phyloP scores from a whole-genome alignment of 1,139 yeast genomes.

The Geotrichum europaeum region DNA sequence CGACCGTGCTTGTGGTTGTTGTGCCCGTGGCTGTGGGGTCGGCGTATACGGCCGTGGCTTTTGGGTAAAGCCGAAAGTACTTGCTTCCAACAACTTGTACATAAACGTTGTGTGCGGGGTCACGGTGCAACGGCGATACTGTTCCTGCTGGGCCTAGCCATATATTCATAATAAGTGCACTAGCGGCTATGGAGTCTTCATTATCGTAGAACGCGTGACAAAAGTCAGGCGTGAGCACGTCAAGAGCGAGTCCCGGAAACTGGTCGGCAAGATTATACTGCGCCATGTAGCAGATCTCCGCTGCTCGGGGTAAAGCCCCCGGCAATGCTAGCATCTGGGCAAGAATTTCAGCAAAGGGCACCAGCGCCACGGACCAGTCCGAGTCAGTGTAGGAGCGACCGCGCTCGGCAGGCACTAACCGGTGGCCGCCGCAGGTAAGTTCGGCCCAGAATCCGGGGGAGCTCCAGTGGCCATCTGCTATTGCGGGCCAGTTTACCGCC shows the following conservation, averaged over 20 bases:
- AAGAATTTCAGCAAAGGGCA: slow-evolving; percentile 20
- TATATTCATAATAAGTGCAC: slow-evolving; percentile 18
- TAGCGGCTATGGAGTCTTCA: neutral
- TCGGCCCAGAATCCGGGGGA: slow-evolving; percentile 19
- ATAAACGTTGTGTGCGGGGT: slow-evolving; percentile 24
- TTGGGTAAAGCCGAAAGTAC: slow-evolving; percentile 24
- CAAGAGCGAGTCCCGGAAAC: slow-evolving; percentile 20
- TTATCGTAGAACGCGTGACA: slow-evolving; percentile 13
- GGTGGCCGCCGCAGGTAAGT: slow-evolving; percentile 20
- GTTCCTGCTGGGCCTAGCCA: slow-evolving; percentile 30
- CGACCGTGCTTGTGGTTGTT: slow-evolving; percentile 26
- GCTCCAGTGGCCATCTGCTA: slow-evolving; percentile 21
- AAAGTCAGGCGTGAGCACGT: slow-evolving; percentile 23
- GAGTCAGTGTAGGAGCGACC: slow-evolving; percentile 22
- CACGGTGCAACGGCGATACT: slow-evolving; percentile 28
- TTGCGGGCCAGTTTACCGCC: slow-evolving; percentile 27
- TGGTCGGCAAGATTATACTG: slow-evolving; percentile 24
- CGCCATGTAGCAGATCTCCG: slow-evolving; percentile 21
- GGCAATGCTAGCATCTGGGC: slow-evolving; percentile 9
- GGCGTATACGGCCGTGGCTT: slow-evolving; percentile 19
- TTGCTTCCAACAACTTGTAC: slow-evolving; percentile 29
- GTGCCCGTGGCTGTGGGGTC: slow-evolving; percentile 8
- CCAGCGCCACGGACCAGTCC: slow-evolving; percentile 23
- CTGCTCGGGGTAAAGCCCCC: neutral
- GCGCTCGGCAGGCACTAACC: slow-evolving; percentile 28